A percentile compares a stretch with the other conserved stretches of the same genome.
These are phyloP conservation scores for Scutellaria barbata DNA, from an alignment of 257 asterid species.

Conservation along the genomic window DNA sequence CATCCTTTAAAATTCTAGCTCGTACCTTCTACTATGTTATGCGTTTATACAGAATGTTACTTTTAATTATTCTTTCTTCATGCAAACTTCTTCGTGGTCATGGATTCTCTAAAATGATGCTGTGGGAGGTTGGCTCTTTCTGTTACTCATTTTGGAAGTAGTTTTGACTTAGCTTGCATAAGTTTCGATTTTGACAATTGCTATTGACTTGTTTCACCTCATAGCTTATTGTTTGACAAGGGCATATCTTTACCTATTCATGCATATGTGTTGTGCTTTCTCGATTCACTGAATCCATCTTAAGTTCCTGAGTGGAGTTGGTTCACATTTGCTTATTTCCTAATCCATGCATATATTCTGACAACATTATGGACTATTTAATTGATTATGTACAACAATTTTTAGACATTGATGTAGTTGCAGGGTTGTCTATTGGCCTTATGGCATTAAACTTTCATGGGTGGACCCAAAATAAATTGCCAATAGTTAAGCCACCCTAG, in stretches of 20 bases:
- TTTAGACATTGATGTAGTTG: slow-evolving; percentile 21
- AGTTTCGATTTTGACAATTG: neutral
- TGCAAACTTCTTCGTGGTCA: slow-evolving; percentile 4
- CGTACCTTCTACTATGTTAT: slow-evolving; percentile 23
- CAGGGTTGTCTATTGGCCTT: neutral
- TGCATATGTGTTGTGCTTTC: neutral
- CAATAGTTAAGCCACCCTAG: slow-evolving; percentile 6
- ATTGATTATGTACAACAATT: neutral
- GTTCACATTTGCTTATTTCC: slow-evolving; percentile 15
- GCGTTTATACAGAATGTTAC: slow-evolving; percentile 22
- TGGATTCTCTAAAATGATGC: slow-evolving; percentile 14
- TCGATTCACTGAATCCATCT: slow-evolving; percentile 21
- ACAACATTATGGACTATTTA: slow-evolving; percentile 12
- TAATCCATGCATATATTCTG: slow-evolving; percentile 17
- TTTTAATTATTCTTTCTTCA: slow-evolving; percentile 8
- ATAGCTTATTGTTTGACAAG: slow-evolving; percentile 13
- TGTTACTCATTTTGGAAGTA: slow-evolving; percentile 13
- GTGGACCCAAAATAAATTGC: slow-evolving; percentile 21
- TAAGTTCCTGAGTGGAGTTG: slow-evolving; percentile 13
- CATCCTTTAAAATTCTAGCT: slow-evolving; percentile 19
- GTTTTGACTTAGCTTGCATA: neutral
- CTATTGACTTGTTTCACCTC: neutral
- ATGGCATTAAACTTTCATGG: slow-evolving; percentile 8
- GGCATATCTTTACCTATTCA: slow-evolving; percentile 1
- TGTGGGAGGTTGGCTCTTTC: slow-evolving; percentile 9